These are phyloP conservation scores for Boechera stricta DNA, from an alignment of 345 rosid species.

Conservation along the genomic window DNA sequence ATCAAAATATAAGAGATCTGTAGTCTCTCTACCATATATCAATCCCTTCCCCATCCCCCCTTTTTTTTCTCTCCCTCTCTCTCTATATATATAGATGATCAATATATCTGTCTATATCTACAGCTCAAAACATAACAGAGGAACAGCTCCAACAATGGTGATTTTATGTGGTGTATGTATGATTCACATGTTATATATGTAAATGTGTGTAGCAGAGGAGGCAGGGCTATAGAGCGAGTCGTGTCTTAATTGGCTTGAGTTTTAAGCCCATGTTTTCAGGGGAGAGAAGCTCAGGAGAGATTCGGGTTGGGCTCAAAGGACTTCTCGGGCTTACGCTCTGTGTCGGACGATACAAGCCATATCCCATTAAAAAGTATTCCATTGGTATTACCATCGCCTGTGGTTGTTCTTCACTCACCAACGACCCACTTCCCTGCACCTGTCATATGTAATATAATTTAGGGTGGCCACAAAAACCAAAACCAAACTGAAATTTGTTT, in stretches of 20 bases:
- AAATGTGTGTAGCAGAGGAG: constrained; percentile 12
- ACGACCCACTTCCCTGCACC: constrained; percentile 96
- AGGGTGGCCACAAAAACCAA: neutral
- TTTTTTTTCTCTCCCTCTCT: neutral
- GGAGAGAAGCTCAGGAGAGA: constrained; percentile 92
- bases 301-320: constrained; percentile 79
- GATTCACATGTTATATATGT: constrained; percentile 19
- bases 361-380: constrained; percentile 90
- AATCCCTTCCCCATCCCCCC: constrained; percentile 19
- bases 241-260: constrained; percentile 91
- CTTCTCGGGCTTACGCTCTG: constrained; percentile 88
- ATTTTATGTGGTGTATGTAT: constrained; percentile 31
- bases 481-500: neutral
- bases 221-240: constrained; percentile 44
- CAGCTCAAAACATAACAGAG: constrained; percentile 37
- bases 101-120: constrained; percentile 42
- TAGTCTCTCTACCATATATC: constrained; percentile 33
- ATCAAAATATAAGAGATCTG: constrained; percentile 38
- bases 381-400: constrained; percentile 95
- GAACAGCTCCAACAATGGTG: constrained; percentile 31
- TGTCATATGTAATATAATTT: constrained; percentile 31
- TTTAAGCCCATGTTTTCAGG: constrained; percentile 99
- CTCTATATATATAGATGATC: constrained; percentile 36
- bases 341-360: constrained; percentile 73
- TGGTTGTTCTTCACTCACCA: constrained; percentile 98